A percentile compares a stretch with the other conserved stretches of the same genome.
Evolutionary conservation across 306 rosid species (phyloP).

Genomic region (Abrus precatorius): DNA sequence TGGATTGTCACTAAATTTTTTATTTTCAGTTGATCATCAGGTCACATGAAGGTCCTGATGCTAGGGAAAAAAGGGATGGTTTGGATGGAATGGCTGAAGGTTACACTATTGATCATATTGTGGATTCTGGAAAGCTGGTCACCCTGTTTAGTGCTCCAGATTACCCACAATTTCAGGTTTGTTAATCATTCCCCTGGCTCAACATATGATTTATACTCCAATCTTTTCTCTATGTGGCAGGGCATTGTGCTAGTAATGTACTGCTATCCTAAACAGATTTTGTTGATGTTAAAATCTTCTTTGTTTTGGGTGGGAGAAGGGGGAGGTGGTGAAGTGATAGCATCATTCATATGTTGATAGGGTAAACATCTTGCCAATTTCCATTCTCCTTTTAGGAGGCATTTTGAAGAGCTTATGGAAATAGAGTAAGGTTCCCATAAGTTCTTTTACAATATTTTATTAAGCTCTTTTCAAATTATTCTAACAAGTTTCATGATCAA

Average conservation of each 20-base stretch:
- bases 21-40: constrained; percentile 78
- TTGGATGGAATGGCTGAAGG: constrained; percentile 84
- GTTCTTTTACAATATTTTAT: too few relatives aligned
- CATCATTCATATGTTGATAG: background rate
- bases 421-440: too few relatives aligned
- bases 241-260: background rate
- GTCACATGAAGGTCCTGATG: constrained; percentile 98
- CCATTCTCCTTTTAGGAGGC: background rate
- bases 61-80: constrained; percentile 88
- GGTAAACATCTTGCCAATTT: constrained; percentile 18
- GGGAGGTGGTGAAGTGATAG: background rate
- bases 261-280: background rate
- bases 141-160: constrained; percentile 95
- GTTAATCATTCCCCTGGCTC: constrained; percentile 18
- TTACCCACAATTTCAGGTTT: constrained; percentile 96
- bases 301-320: background rate
- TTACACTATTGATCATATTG: constrained; percentile 89
- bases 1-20: constrained; percentile 39
- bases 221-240: background rate
- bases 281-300: constrained; percentile 4
- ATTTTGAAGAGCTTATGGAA: too few relatives aligned
- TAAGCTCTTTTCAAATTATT: too few relatives aligned
- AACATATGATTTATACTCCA: background rate
- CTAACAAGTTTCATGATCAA: too few relatives aligned
- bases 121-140: constrained; percentile 88